These are phyloP conservation scores for Leptographium flavum DNA, from an alignment of 2,329 filamentous ascomycete species.

Conservation along the genomic window DNA sequence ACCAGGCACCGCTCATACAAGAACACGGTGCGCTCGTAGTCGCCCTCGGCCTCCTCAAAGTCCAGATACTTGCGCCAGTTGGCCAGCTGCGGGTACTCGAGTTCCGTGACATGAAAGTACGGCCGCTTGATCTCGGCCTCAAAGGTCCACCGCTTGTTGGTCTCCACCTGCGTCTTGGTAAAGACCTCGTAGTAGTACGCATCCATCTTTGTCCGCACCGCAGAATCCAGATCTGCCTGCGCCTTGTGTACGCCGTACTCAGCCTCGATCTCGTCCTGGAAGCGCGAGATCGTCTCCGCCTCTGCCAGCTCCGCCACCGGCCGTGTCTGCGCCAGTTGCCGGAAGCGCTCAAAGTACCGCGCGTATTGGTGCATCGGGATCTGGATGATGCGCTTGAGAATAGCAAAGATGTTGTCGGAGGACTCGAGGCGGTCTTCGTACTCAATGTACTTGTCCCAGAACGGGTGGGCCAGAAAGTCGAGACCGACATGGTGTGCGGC, in stretches of 20 bases:
- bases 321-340: constrained; percentile 56
- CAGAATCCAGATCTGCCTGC: constrained; percentile 70
- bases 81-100: constrained; percentile 68
- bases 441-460: constrained; percentile 98
- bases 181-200: constrained; percentile 70
- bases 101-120: constrained; percentile 91
- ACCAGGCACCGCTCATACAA: constrained; percentile 90
- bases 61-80: constrained; percentile 97
- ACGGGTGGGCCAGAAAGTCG: constrained; percentile 86
- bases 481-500: constrained; percentile 73
- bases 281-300: constrained; percentile 49
- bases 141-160: constrained; percentile 85
- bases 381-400: constrained; percentile 68
- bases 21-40: constrained; percentile 60
- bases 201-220: constrained; percentile 69
- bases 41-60: constrained; percentile 79
- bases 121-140: constrained; percentile 90
- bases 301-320: constrained; percentile 62
- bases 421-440: constrained; percentile 86
- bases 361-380: constrained; percentile 95
- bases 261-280: constrained; percentile 57
- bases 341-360: constrained; percentile 85
- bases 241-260: constrained; percentile 43
- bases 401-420: constrained; percentile 70
- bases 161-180: constrained; percentile 69